These are phyloP conservation scores for Diutina neorugosa DNA, from an alignment of 1,139 yeast genomes.

Conservation along the genomic window DNA sequence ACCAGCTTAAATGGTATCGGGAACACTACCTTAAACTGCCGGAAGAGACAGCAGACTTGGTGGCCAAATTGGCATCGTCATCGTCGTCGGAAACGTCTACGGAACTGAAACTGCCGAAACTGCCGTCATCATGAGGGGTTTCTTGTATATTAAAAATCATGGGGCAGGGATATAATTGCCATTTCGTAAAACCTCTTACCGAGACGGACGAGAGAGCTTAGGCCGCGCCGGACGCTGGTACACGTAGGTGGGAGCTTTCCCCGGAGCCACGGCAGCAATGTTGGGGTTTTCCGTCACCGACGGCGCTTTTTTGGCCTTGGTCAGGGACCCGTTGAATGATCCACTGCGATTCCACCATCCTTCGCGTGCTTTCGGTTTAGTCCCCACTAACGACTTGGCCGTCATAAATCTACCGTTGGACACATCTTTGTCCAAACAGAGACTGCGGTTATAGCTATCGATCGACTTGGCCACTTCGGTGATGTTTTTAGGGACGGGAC, in stretches of 20 bases:
- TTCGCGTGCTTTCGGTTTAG: neutral
- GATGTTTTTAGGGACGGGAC: neutral
- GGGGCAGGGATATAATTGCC: no score
- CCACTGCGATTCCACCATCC: neutral
- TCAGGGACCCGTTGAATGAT: neutral
- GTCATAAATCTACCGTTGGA: neutral
- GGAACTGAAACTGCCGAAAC: neutral
- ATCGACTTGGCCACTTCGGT: neutral
- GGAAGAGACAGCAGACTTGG: neutral
- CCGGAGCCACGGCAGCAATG: neutral
- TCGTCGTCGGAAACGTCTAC: neutral
- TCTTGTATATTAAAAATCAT: no score
- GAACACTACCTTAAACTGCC: constrained; percentile 42
- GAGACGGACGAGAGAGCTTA: neutral
- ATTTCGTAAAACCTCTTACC: neutral
- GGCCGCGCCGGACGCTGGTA: neutral
- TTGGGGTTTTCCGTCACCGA: neutral
- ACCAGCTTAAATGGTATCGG: constrained; percentile 68
- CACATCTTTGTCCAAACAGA: neutral
- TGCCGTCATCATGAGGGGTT: no score
- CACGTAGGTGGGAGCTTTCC: neutral
- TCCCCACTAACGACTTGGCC: neutral
- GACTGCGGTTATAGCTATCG: neutral
- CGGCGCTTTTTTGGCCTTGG: neutral
- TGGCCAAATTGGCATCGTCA: neutral